Evolutionary conservation across 768 basidiomycete genomes (phyloP).

Genomic region (Scleroderma citrinum): DNA sequence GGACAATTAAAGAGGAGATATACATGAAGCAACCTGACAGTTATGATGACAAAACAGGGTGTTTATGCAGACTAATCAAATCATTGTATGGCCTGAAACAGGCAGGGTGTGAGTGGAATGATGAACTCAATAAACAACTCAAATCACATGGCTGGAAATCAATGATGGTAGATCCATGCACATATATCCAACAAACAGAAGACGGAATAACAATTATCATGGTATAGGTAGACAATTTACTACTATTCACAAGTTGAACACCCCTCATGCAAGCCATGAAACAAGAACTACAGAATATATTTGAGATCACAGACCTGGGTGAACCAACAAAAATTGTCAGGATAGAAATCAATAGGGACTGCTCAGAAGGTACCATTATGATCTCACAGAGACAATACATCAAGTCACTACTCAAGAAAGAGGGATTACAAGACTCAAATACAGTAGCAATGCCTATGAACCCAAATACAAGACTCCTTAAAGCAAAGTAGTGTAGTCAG

Average conservation of each 20-base stretch:
- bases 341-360: slow-evolving; percentile 2
- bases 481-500: too few relatives aligned
- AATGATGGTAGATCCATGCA: slow-evolving; percentile 14
- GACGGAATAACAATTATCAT: slow-evolving; percentile 12
- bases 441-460: too few relatives aligned
- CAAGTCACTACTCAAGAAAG: background rate
- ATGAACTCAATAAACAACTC: slow-evolving; percentile 17
- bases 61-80: slow-evolving; percentile 15
- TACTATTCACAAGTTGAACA: slow-evolving; percentile 11
- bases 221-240: slow-evolving; percentile 27
- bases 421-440: background rate
- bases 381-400: slow-evolving; percentile 9
- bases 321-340: slow-evolving; percentile 6
- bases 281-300: slow-evolving; percentile 6
- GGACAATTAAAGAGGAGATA: slow-evolving; percentile 24
- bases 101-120: slow-evolving; percentile 24
- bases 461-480: too few relatives aligned
- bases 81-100: slow-evolving; percentile 29
- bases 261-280: slow-evolving; percentile 4
- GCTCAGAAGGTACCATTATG: background rate
- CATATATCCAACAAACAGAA: background rate
- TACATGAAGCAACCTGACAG: slow-evolving; percentile 29
- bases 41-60: slow-evolving; percentile 8
- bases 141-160: slow-evolving; percentile 13
- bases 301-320: slow-evolving; percentile 19